Evolutionary conservation across 495 filamentous ascomycete genomes (phyloP), one percentile per base, ranked within the genome.

Genomic region (Lasiosphaeria hispida): DNA sequence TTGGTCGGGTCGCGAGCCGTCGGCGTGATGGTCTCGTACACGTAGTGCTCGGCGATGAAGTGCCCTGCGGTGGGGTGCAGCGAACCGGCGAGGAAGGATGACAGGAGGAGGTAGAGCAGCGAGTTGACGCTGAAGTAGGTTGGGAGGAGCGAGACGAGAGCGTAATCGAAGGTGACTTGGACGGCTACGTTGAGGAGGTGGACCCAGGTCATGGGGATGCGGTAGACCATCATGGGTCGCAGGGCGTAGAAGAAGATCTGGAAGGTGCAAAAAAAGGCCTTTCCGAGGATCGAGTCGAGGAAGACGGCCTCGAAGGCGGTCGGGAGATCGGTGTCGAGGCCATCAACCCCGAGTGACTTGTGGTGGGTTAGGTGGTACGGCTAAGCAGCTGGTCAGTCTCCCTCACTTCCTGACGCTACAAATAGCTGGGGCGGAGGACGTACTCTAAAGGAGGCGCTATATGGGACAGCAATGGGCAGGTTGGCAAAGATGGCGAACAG

Each of bases 21-120:
- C 0, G 78, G 69, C 10, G 81, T 74, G 13, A 84, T 78, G 33
- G 86, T 83, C 44, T 88, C 86, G 73, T 97, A 97, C 60, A 99
- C 91, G 80, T 99, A 99, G 81, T 99, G 95, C 75, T 99, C 95
- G 57, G 94, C 92, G 73, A 98, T 97, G 80, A 99, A 99, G 73
- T 99, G 95, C 11, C 90, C 95, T 0, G 95, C 95, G 51, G 91
- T 93, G 6, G 95, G 95, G 73, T 99, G 95, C 42, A 99, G 80
- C 18, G 85, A 89, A 33, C 95, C 95, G 2, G 95, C 95, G 0
- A 97, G 81, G 83, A 99, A 99, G 48, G 88, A 92, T 59, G 85
- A 91, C 43, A 90, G 71, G 6, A 97, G 74, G 39, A 97, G 72
- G 76, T 99, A 99, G 52, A 81, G 77, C 52, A 98, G 62, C 9